These are phyloP conservation scores for Bolboschoenus planiculmis DNA, from an alignment of 176 grass and related monocot species.

Conservation along the genomic window DNA sequence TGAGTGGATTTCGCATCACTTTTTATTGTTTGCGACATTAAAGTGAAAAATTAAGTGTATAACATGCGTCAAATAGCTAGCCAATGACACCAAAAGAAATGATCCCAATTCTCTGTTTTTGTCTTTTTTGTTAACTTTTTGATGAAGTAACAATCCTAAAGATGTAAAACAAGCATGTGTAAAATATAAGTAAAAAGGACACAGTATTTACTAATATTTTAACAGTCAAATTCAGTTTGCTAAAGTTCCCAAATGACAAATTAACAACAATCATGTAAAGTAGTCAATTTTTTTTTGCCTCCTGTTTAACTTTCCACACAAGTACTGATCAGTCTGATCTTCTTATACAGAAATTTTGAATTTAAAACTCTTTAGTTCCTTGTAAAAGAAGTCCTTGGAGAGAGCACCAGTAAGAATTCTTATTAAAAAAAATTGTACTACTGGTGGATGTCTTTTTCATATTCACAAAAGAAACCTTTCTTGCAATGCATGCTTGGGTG, in stretches of 20 bases:
- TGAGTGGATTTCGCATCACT: constrained; percentile 14
- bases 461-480: neutral
- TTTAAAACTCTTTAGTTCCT: neutral
- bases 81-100: constrained; percentile 18
- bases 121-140: neutral
- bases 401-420: neutral
- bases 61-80: constrained; percentile 1
- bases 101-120: neutral
- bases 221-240: neutral
- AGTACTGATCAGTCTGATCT: neutral
- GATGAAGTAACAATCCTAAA: neutral
- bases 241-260: too few relatives aligned
- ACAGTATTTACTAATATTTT: neutral
- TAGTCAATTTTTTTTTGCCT: neutral
- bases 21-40: neutral
- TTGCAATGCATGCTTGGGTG: neutral
- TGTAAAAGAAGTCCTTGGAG: neutral
- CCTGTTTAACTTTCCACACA: neutral
- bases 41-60: constrained; percentile 8
- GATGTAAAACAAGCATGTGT: neutral
- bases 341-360: neutral
- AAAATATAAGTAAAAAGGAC: neutral
- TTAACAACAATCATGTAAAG: neutral
- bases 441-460: neutral
- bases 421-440: neutral